Conservation (phyloP, 2,329 filamentous ascomycete species). For the Diaporthe sp. region DNA sequence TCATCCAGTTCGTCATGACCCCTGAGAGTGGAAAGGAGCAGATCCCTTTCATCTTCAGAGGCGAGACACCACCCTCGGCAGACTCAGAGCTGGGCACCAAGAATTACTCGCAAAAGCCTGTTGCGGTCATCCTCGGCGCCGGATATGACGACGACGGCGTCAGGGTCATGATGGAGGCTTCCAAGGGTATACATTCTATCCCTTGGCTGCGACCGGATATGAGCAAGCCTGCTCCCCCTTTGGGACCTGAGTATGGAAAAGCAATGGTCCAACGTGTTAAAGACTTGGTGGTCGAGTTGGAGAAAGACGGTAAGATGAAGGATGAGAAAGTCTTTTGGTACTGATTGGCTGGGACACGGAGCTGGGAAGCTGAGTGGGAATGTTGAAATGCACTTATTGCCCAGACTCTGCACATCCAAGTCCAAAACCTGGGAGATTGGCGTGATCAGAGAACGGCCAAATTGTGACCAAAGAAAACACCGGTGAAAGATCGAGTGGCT, state of each 20-base stretch:
- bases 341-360: background rate
- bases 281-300: constrained; percentile 37
- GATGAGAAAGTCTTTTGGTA: constrained; percentile 38
- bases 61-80: constrained; percentile 39
- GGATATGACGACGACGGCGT: constrained; percentile 44
- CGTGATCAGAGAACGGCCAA: too few species aligned
- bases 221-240: constrained; percentile 44
- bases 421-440: too few species aligned
- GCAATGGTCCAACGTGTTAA: constrained; percentile 43
- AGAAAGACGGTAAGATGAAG: constrained; percentile 40
- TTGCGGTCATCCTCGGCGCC: constrained; percentile 45
- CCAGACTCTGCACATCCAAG: too few species aligned
- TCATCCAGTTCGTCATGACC: constrained; percentile 46
- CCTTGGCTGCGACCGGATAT: constrained; percentile 46
- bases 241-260: constrained; percentile 46
- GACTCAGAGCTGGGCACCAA: constrained; percentile 44
- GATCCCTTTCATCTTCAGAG: constrained; percentile 44
- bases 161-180: constrained; percentile 42
- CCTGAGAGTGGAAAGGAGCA: constrained; percentile 42
- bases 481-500: too few species aligned
- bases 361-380: too few species aligned
- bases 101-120: constrained; percentile 43
- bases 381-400: background rate
- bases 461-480: too few species aligned
- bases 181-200: constrained; percentile 41